phyloP scores from a whole-genome alignment of 2,329 filamentous ascomycete genomes.

The Sarocladium kiliense region DNA sequence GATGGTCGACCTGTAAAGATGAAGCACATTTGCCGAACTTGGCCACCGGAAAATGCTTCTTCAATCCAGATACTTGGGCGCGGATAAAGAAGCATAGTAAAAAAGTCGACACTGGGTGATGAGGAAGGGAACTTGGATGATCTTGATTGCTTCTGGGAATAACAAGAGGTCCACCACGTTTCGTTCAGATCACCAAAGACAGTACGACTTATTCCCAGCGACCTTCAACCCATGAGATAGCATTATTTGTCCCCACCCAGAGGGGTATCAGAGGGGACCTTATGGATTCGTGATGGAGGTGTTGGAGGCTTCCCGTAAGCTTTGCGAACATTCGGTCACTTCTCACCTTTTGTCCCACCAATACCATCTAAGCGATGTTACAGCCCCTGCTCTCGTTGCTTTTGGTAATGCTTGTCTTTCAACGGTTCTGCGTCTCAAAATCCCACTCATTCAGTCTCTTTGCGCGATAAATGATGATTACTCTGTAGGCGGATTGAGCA shows the following conservation, averaged over 20 bases:
- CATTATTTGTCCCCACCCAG: not conserved
- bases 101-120: too few species aligned
- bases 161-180: too few species aligned
- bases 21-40: too few species aligned
- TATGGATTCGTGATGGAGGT: not conserved
- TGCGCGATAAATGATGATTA: not conserved
- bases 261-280: not conserved
- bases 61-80: too few species aligned
- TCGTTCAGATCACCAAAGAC: too few species aligned
- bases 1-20: too few species aligned
- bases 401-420: not conserved
- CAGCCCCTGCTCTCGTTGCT: conserved; percentile 5
- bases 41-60: too few species aligned
- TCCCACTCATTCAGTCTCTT: not conserved
- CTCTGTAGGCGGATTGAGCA: not conserved
- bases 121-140: too few species aligned
- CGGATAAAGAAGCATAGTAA: too few species aligned
- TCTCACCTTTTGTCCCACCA: not conserved
- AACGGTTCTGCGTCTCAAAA: conserved; percentile 1
- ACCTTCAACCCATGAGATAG: not conserved
- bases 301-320: not conserved
- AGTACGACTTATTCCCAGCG: too few species aligned
- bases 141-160: too few species aligned
- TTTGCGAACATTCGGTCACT: not conserved
- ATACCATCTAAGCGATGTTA: not conserved